These are phyloP conservation scores for Pelargonium cotyledonis DNA, from an alignment of 441 rosid genomes.

Conservation along the genomic window DNA sequence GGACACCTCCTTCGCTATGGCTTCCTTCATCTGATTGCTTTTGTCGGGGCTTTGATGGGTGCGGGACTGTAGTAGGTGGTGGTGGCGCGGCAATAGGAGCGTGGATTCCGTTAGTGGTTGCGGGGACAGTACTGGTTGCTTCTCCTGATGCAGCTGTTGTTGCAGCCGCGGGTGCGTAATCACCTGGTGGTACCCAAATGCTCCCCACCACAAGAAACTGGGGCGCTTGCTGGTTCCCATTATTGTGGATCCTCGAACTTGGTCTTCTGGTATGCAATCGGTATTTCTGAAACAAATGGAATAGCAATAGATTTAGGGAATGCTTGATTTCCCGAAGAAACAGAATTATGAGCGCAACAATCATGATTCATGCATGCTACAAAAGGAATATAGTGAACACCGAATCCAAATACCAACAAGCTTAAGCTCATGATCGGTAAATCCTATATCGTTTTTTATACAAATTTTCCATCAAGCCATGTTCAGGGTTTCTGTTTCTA, in stretches of 20 bases:
- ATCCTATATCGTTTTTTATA: no score
- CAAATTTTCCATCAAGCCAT: no score
- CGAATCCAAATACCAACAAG: no score
- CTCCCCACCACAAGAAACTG: constrained; percentile 88
- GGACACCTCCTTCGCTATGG: constrained; percentile 33
- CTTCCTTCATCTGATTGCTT: constrained; percentile 37
- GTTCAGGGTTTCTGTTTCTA: no score
- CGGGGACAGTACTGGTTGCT: constrained; percentile 30
- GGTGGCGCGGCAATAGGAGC: constrained; percentile 43
- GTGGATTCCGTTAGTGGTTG: constrained; percentile 37
- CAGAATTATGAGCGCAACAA: no score
- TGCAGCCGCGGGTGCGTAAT: no score
- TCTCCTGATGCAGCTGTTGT: constrained; percentile 28
- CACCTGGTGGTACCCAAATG: constrained; percentile 73
- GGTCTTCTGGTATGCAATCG: constrained; percentile 88
- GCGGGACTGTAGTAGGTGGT: no score
- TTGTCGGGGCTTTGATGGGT: constrained; percentile 16
- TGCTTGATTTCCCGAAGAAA: no score
- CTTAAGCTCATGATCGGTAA: no score
- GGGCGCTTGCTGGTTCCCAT: constrained; percentile 45
- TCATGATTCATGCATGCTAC: no score
- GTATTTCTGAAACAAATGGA: constrained; percentile 54
- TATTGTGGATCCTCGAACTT: constrained; percentile 37
- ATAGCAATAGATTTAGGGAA: neutral
- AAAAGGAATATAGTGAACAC: neutral